Evolutionary conservation across 768 basidiomycete genomes (phyloP), one percentile per base, ranked within the genome.

Genomic region (Pleurotus djamor): DNA sequence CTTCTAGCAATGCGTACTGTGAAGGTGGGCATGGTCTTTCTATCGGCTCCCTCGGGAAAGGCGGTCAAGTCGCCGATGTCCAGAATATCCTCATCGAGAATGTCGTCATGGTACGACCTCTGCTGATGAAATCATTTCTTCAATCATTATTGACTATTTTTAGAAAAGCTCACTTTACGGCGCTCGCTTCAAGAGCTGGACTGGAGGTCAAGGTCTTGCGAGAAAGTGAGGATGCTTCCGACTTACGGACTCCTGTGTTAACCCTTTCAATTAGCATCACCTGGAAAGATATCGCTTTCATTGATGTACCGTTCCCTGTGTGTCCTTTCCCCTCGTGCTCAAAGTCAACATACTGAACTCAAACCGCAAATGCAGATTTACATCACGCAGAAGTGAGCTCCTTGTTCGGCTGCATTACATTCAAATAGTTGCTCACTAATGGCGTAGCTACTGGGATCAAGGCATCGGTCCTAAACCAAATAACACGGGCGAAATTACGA

Each of bases 181-280:
- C 5, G 85, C 84, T n/a, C 78, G 85, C 8, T 87, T 86, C 73
- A 86, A 86, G 72, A 86, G 85, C 65, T 86, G 84, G 84, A 80
- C 82, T 0, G 85, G 85, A 0, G 85, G 85, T 35, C 83, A 83
- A 58, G 85, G 86, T 0, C 56, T 81, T 2, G 83, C 83, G 1
- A 69, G 76, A 48, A 86, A 86, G 84, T 85, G 60, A 5, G 77
- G 63, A 9, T 9, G 32, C 8, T 48, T 28, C 10, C 48, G 33
- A 43, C 48, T 1, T 3, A 50, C 28, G 36, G n/a, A n/a, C n/a
- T n/a, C n/a, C 21, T 28, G 21, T 28, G 21, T 28, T 28, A 3
- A 4, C 34, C n/a, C 33, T 64, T 35, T 36, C 6, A 34, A 21
- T 45, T 38, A 86, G 85, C 58, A 70, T 83, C 52, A 86, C 84